Evolutionary conservation across 805 yeast species (phyloP).

Genomic region (Cyberlindnera misumaiensis): DNA sequence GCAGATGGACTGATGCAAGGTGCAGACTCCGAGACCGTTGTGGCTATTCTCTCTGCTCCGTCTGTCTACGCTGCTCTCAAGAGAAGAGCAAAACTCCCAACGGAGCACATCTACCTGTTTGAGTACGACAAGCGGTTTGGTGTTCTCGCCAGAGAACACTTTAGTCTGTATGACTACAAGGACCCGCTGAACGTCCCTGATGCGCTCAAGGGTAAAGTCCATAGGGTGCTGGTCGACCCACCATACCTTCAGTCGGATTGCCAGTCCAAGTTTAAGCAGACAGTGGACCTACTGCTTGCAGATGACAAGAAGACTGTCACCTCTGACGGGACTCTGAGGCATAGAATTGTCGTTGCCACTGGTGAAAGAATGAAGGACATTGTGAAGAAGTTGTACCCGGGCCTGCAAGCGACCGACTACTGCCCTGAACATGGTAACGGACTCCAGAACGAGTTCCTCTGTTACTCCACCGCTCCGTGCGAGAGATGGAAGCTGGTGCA

Average conservation of each 20-base stretch:
- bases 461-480: slow-evolving; percentile 77
- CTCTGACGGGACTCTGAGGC: slow-evolving; percentile 32
- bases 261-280: slow-evolving; percentile 58
- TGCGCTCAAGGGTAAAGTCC: slow-evolving; percentile 51
- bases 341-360: slow-evolving; percentile 67
- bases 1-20: slow-evolving; percentile 72
- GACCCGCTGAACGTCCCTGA: slow-evolving; percentile 57
- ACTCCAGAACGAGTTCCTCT: slow-evolving; percentile 78
- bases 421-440: slow-evolving; percentile 81
- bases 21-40: slow-evolving; percentile 62
- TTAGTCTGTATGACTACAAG: slow-evolving; percentile 70
- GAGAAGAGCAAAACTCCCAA: slow-evolving; percentile 50
- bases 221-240: slow-evolving; percentile 77
- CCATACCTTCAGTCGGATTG: slow-evolving; percentile 82
- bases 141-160: slow-evolving; percentile 64
- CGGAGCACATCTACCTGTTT: slow-evolving; percentile 61
- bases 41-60: slow-evolving; percentile 83
- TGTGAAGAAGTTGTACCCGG: slow-evolving; percentile 59
- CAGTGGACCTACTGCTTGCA: slow-evolving; percentile 54
- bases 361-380: slow-evolving; percentile 80
- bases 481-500: slow-evolving; percentile 46
- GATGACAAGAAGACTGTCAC: slow-evolving; percentile 34
- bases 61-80: slow-evolving; percentile 82
- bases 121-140: slow-evolving; percentile 78
- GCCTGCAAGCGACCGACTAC: slow-evolving; percentile 55